These are phyloP conservation scores for Ostreobium quekettii DNA, from an alignment of 139 green algal species.

Conservation along the genomic window DNA sequence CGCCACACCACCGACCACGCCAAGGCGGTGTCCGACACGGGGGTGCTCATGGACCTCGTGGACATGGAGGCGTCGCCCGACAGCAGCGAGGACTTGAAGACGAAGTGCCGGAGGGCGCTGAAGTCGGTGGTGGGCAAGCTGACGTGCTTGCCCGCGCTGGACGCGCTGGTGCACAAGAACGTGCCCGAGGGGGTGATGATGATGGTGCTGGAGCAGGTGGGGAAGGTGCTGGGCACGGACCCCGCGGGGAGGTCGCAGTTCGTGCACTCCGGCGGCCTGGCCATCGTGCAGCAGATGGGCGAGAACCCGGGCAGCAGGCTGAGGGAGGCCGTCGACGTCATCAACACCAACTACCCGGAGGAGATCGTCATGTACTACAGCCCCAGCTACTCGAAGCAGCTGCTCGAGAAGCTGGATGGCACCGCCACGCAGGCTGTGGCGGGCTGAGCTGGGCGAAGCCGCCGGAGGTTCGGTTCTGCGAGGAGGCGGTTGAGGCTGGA, in stretches of 20 bases:
- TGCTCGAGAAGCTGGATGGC: slow-evolving; percentile 60
- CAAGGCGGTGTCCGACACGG: slow-evolving; percentile 73
- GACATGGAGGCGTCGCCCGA: slow-evolving; percentile 34
- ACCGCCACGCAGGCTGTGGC: too few relatives aligned
- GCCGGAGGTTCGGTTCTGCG: too few relatives aligned
- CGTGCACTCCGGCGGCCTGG: slow-evolving; percentile 74
- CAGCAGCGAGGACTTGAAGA: slow-evolving; percentile 67
- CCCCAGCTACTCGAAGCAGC: slow-evolving; percentile 40
- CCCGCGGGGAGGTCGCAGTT: slow-evolving; percentile 56
- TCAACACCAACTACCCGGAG: slow-evolving; percentile 73
- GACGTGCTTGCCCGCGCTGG: slow-evolving; percentile 65
- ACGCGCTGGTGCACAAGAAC: slow-evolving; percentile 60
- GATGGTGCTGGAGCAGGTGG: slow-evolving; percentile 68
- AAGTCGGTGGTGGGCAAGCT: slow-evolving; percentile 72
- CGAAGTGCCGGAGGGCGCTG: slow-evolving; percentile 69
- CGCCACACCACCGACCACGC: slow-evolving; percentile 77
- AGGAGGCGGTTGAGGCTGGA: too few relatives aligned
- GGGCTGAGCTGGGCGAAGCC: too few relatives aligned
- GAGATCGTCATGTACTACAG: slow-evolving; percentile 64
- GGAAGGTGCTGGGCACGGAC: slow-evolving; percentile 75
- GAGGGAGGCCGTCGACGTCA: slow-evolving; percentile 70
- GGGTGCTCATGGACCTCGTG: slow-evolving; percentile 51
- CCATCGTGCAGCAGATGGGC: slow-evolving; percentile 68
- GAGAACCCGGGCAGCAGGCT: slow-evolving; percentile 56
- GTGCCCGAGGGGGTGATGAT: slow-evolving; percentile 69